Evolutionary conservation across 768 basidiomycete genomes (phyloP).

Genomic region (Cyathus striatus): DNA sequence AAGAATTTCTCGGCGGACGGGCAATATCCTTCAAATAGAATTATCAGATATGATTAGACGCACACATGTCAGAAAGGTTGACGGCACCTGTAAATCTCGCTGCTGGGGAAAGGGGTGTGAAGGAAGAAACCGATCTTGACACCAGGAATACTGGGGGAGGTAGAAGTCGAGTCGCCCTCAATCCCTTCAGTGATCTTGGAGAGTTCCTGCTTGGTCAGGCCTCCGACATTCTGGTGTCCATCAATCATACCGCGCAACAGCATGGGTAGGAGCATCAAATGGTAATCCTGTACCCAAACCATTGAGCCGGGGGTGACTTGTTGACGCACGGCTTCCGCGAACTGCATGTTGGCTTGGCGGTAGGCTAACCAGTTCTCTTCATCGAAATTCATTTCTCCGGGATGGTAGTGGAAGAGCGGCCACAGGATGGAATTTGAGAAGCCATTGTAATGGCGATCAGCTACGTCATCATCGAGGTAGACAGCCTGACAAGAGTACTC

Average conservation of each 20-base stretch:
- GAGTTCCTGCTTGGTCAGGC: slow-evolving; percentile 56
- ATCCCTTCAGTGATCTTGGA: slow-evolving; percentile 71
- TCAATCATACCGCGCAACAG: slow-evolving; percentile 87
- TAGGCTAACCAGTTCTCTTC: slow-evolving; percentile 98
- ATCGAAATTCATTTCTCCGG: slow-evolving; percentile 99
- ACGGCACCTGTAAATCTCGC: slow-evolving; percentile 90
- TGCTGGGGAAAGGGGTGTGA: slow-evolving; percentile 96
- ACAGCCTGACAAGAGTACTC: slow-evolving; percentile 98
- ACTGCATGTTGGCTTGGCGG: slow-evolving; percentile 91
- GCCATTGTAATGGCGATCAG: slow-evolving; percentile 97
- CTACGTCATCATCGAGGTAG: slow-evolving; percentile 95
- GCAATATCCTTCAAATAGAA: slow-evolving; percentile 71
- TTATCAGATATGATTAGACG: slow-evolving; percentile 5
- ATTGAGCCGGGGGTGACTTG: slow-evolving; percentile 84
- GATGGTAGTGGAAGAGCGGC: slow-evolving; percentile 99
- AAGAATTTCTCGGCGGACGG: slow-evolving; percentile 96
- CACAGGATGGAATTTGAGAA: slow-evolving; percentile 99
- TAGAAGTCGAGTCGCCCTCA: slow-evolving; percentile 35
- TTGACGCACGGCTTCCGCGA: slow-evolving; percentile 82
- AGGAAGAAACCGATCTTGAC: slow-evolving; percentile 99
- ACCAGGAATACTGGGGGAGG: slow-evolving; percentile 41
- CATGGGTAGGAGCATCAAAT: slow-evolving; percentile 97
- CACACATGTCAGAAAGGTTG: not conserved
- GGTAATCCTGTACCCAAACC: slow-evolving; percentile 99
- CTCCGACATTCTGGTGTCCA: slow-evolving; percentile 50